Conservation (phyloP, 805 yeast species). For the Candida sithepensis region DNA sequence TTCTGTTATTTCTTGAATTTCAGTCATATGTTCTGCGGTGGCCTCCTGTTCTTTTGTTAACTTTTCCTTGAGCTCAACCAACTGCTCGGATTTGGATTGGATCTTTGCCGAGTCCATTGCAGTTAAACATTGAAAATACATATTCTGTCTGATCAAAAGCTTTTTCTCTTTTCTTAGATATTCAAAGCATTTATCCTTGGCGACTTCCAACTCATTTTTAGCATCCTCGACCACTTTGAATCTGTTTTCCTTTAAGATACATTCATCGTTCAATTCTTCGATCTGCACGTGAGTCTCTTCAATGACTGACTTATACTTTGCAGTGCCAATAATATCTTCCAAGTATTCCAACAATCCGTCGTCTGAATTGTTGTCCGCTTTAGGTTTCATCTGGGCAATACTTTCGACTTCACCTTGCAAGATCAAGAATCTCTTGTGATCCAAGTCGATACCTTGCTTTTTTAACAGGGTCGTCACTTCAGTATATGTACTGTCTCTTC, state of each 20-base stretch:
- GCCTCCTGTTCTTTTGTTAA: slow-evolving; percentile 42
- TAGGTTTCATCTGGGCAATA: slow-evolving; percentile 98
- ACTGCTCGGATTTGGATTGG: slow-evolving; percentile 37
- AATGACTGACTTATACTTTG: slow-evolving; percentile 73
- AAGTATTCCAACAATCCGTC: slow-evolving; percentile 92
- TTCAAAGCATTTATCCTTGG: slow-evolving; percentile 65
- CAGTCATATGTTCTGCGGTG: slow-evolving; percentile 37
- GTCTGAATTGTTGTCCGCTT: slow-evolving; percentile 87
- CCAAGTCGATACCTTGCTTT: slow-evolving; percentile 86
- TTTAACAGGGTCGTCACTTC: slow-evolving; percentile 74
- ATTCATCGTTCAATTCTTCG: slow-evolving; percentile 74
- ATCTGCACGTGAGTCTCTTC: slow-evolving; percentile 58
- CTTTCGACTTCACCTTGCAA: slow-evolving; percentile 98
- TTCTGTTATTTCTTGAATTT: slow-evolving; percentile 29
- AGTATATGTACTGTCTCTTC: slow-evolving; percentile 63
- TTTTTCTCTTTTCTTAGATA: slow-evolving; percentile 64
- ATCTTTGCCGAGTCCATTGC: slow-evolving; percentile 34
- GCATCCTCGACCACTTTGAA: slow-evolving; percentile 79
- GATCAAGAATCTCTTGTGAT: slow-evolving; percentile 90
- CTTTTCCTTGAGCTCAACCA: slow-evolving; percentile 37
- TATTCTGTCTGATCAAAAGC: slow-evolving; percentile 48
- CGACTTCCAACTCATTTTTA: slow-evolving; percentile 53
- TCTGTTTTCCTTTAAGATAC: slow-evolving; percentile 76
- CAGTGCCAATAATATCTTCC: slow-evolving; percentile 96
- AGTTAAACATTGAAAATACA: slow-evolving; percentile 52